Conservation (phyloP, 73 alveolate genomes). For the Urostyla sp. region DNA sequence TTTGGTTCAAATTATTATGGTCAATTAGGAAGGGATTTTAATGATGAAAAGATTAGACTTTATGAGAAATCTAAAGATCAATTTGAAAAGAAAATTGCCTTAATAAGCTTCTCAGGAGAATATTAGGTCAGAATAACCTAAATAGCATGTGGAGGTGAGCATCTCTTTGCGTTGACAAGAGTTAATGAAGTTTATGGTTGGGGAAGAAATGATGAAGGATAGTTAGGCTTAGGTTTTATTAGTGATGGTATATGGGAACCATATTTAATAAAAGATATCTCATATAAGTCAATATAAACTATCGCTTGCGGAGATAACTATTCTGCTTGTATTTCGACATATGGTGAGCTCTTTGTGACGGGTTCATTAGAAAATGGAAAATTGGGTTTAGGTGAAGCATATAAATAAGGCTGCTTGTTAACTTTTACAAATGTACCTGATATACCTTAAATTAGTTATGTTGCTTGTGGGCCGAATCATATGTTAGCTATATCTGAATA, state of each 20-base stretch:
- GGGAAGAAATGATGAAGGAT: slow-evolving; percentile 71
- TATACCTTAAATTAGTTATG: slow-evolving; percentile 10
- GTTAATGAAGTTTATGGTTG: slow-evolving; percentile 57
- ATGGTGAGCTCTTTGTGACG: slow-evolving; percentile 59
- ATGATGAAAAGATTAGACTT: background rate
- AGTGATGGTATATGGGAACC: slow-evolving; percentile 45
- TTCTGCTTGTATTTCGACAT: slow-evolving; percentile 56
- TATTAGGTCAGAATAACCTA: background rate
- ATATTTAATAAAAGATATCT: slow-evolving; percentile 33
- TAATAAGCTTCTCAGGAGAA: slow-evolving; percentile 48
- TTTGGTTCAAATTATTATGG: slow-evolving; percentile 55
- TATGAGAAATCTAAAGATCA: background rate
- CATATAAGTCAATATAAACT: slow-evolving; percentile 18
- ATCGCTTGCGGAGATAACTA: slow-evolving; percentile 62
- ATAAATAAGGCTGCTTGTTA: slow-evolving; percentile 15
- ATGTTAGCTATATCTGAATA: slow-evolving; percentile 63
- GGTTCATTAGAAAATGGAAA: slow-evolving; percentile 65
- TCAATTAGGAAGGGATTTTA: slow-evolving; percentile 33
- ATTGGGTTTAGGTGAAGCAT: slow-evolving; percentile 55
- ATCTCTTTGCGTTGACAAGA: slow-evolving; percentile 50
- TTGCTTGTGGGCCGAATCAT: slow-evolving; percentile 65
- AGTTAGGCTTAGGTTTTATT: slow-evolving; percentile 65
- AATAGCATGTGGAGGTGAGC: slow-evolving; percentile 70
- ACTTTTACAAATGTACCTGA: slow-evolving; percentile 39
- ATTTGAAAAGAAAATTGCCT: background rate